A percentile compares a stretch with the other conserved stretches of the same genome.
Conservation (phyloP, 768 basidiomycete species). For the Mycena kentingensis region DNA sequence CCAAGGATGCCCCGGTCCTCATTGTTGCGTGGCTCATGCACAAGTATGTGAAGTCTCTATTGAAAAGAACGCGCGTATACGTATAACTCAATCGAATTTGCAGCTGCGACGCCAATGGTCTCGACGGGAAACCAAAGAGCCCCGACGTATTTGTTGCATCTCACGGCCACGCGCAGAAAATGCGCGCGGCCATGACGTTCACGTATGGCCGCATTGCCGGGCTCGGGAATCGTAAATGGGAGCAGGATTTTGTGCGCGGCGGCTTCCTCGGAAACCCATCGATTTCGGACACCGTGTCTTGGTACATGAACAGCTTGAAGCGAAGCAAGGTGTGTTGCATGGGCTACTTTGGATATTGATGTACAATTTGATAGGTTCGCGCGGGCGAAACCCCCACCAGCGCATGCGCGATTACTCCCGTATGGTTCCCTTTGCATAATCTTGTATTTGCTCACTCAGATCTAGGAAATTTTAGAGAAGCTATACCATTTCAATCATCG, state of each 20-base stretch:
- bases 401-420: slow-evolving; percentile 30
- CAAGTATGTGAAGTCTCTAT: too few species aligned
- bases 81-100: not conserved
- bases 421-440: slow-evolving; percentile 9
- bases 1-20: slow-evolving; percentile 19
- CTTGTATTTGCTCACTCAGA: not conserved
- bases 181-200: slow-evolving; percentile 35
- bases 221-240: slow-evolving; percentile 31
- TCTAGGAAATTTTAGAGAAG: slow-evolving; percentile 28
- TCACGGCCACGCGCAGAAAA: slow-evolving; percentile 39
- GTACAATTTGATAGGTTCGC: slow-evolving; percentile 9
- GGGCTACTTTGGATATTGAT: too few species aligned
- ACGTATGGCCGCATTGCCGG: slow-evolving; percentile 29
- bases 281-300: slow-evolving; percentile 26
- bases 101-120: slow-evolving; percentile 31
- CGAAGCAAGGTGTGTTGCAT: slow-evolving; percentile 31
- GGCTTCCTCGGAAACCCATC: slow-evolving; percentile 35
- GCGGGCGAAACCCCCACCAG: slow-evolving; percentile 29
- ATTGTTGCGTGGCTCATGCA: slow-evolving; percentile 35
- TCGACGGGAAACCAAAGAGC: slow-evolving; percentile 27
- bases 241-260: slow-evolving; percentile 24
- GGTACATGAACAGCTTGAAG: slow-evolving; percentile 31
- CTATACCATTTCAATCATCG: slow-evolving; percentile 31
- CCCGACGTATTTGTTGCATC: slow-evolving; percentile 10
- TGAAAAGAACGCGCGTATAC: not conserved